These are phyloP conservation scores for Fusarium buxicola DNA, from an alignment of 2,329 filamentous ascomycete species.

Conservation along the genomic window DNA sequence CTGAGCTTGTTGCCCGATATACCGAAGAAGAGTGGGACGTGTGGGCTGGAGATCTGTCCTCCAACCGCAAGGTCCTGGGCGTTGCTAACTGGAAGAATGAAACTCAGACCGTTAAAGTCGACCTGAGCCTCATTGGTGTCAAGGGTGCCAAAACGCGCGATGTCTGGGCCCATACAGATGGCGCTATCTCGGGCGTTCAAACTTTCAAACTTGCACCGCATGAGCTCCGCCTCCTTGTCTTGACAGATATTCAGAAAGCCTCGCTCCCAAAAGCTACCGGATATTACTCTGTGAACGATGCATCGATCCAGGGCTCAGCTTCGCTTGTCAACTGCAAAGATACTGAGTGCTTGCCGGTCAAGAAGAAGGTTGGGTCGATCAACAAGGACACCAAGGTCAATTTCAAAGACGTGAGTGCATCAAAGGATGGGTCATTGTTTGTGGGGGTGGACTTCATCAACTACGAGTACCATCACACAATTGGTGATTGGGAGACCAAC, in stretches of 20 bases:
- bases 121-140: slow-evolving; percentile 56
- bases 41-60: slow-evolving; percentile 62
- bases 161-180: slow-evolving; percentile 54
- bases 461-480: slow-evolving; percentile 60
- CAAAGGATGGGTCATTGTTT: slow-evolving; percentile 51
- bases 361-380: slow-evolving; percentile 57
- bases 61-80: slow-evolving; percentile 56
- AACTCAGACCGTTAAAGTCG: slow-evolving; percentile 55
- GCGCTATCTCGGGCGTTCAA: slow-evolving; percentile 49
- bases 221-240: slow-evolving; percentile 54
- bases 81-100: slow-evolving; percentile 63
- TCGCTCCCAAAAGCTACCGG: slow-evolving; percentile 36
- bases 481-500: slow-evolving; percentile 60
- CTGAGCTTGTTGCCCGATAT: slow-evolving; percentile 60
- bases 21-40: slow-evolving; percentile 63
- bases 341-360: slow-evolving; percentile 56
- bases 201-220: slow-evolving; percentile 52
- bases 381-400: slow-evolving; percentile 49
- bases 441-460: slow-evolving; percentile 64
- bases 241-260: slow-evolving; percentile 49
- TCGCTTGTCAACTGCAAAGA: slow-evolving; percentile 50
- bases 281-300: slow-evolving; percentile 56
- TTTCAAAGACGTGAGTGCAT: slow-evolving; percentile 49
- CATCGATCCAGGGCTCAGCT: slow-evolving; percentile 52
- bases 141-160: slow-evolving; percentile 53